Percentiles rank a stretch among this genome's conserved stretches.
Evolutionary conservation across 805 yeast genomes (phyloP).

Genomic region (Alloascoidea africana): DNA sequence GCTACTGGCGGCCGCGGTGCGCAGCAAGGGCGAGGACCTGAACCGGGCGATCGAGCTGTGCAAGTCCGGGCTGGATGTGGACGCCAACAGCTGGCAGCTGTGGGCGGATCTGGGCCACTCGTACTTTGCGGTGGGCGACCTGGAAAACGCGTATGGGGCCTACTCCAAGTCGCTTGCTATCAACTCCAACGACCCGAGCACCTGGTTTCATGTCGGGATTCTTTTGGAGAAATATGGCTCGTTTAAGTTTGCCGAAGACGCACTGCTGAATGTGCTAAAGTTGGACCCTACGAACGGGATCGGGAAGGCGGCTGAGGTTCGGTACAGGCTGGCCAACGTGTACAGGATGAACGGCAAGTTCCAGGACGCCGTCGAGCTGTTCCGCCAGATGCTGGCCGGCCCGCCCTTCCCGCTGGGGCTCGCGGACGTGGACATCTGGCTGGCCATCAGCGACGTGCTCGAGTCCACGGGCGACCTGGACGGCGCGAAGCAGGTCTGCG

Average conservation of each 20-base stretch:
- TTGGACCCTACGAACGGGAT: not conserved
- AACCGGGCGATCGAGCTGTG: not conserved
- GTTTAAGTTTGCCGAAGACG: conserved; percentile 1
- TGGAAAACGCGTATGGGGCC: conserved; percentile 1
- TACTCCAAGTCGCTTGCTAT: not conserved
- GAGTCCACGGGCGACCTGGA: conserved; percentile 82
- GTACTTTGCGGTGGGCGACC: not conserved
- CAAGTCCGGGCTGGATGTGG: not conserved
- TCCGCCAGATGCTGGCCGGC: not conserved
- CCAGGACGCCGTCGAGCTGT: not conserved
- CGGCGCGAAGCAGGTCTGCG: conserved; percentile 78
- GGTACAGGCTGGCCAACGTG: not conserved
- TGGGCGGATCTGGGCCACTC: conserved; percentile 2
- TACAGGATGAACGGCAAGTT: not conserved
- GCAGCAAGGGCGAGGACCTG: not conserved
- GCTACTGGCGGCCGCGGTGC: not conserved
- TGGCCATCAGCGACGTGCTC: conserved; percentile 78
- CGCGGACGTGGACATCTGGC: conserved; percentile 45
- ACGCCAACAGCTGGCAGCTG: not conserved
- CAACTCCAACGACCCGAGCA: not conserved
- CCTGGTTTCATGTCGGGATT: conserved; percentile 2
- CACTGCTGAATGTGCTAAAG: not conserved
- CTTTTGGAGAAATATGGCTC: conserved; percentile 2
- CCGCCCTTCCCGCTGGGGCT: not conserved
- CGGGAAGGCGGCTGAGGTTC: not conserved